Evolutionary conservation across 176 grass and related monocot species (phyloP).

Genomic region (Triticum turgidum): DNA sequence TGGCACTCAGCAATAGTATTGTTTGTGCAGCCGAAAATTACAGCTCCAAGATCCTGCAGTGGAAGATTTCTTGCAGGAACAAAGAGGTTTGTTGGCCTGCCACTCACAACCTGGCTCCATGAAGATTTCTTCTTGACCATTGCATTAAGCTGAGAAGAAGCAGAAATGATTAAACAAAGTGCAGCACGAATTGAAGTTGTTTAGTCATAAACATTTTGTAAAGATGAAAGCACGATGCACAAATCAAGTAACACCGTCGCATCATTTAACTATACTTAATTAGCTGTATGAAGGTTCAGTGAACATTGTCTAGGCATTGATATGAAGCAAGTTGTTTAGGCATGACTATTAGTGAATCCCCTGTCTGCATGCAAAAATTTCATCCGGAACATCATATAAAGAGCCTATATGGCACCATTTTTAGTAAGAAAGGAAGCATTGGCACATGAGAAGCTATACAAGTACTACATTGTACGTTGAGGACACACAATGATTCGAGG

Average conservation of each 20-base stretch:
- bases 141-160: conserved; percentile 15
- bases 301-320: neutral
- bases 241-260: neutral
- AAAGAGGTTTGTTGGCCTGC: conserved; percentile 32
- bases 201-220: conserved; percentile 16
- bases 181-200: neutral
- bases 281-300: neutral
- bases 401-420: neutral
- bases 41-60: conserved; percentile 60
- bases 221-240: neutral
- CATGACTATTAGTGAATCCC: neutral
- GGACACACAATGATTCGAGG: neutral
- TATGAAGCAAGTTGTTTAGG: neutral
- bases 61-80: conserved; percentile 52
- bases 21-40: conserved; percentile 76
- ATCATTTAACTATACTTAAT: neutral
- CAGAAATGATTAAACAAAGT: neutral
- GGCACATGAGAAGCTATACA: neutral
- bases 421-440: neutral
- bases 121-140: conserved; percentile 43
- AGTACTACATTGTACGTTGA: neutral
- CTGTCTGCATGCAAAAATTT: neutral
- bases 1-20: conserved; percentile 73
- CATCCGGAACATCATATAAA: neutral
- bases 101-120: conserved; percentile 25